These are phyloP conservation scores for Mycotypha africana DNA, from an alignment of 371 early-diverging fungal species.

Conservation along the genomic window DNA sequence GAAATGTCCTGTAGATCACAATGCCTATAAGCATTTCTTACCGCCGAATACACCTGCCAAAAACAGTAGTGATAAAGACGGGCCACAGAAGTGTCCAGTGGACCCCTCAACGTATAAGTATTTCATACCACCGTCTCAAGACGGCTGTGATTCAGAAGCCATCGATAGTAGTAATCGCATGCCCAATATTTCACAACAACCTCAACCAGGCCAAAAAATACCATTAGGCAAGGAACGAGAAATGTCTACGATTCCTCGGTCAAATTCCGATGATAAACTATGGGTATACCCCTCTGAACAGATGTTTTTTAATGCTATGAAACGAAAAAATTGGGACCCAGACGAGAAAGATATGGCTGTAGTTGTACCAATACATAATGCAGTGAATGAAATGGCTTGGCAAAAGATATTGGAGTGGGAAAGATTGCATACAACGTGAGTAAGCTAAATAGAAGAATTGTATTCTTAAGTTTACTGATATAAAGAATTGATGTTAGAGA, in stretches of 20 bases:
- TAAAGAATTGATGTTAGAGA: conserved; percentile 21
- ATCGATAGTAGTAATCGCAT: conserved; percentile 71
- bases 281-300: conserved; percentile 97
- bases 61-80: conserved; percentile 4
- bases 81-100: conserved; percentile 40
- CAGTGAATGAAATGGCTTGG: conserved; percentile 94
- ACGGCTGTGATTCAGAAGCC: conserved; percentile 45
- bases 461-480: too few species aligned
- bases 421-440: conserved; percentile 54
- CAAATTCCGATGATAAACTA: conserved; percentile 42
- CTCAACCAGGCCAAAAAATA: conserved; percentile 46
- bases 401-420: conserved; percentile 89
- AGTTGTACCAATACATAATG: conserved; percentile 57
- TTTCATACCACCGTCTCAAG: conserved; percentile 33
- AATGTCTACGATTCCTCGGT: conserved; percentile 69
- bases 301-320: conserved; percentile 92
- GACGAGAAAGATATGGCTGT: conserved; percentile 58
- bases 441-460: not conserved
- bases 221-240: conserved; percentile 60
- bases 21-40: conserved; percentile 15
- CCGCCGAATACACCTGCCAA: conserved; percentile 7
- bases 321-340: conserved; percentile 83
- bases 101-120: conserved; percentile 53
- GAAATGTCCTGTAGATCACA: conserved; percentile 33
- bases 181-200: conserved; percentile 65